Evolutionary conservation across 2,329 filamentous ascomycete genomes (phyloP).

Genomic region (Beauveria caledonica): DNA sequence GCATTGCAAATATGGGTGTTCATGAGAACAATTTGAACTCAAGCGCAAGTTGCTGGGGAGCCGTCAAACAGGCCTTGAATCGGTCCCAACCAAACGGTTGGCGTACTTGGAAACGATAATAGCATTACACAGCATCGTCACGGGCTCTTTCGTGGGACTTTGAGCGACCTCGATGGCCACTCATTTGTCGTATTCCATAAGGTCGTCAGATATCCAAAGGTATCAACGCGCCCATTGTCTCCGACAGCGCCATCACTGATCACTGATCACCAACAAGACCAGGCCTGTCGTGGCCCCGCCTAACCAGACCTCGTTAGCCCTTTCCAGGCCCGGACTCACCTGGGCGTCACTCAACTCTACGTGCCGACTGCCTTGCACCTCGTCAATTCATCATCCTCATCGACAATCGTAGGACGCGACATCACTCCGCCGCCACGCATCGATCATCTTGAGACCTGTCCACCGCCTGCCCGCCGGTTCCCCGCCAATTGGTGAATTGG

Average conservation of each 20-base stretch:
- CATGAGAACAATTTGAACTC: background rate
- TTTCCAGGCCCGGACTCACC: slow-evolving; percentile 1
- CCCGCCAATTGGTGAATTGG: slow-evolving; percentile 3
- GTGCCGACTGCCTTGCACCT: background rate
- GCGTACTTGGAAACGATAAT: background rate
- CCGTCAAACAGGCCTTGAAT: background rate
- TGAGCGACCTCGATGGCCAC: background rate
- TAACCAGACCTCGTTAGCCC: background rate
- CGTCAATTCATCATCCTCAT: background rate
- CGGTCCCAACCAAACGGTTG: background rate
- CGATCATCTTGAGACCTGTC: background rate
- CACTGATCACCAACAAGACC: background rate
- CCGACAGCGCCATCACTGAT: background rate
- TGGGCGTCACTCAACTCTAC: slow-evolving; percentile 1
- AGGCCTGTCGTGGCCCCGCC: background rate
- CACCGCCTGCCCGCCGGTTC: background rate
- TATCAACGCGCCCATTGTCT: background rate
- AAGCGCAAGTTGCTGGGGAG: background rate
- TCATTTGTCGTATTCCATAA: background rate
- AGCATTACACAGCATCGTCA: background rate
- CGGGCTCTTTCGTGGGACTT: background rate
- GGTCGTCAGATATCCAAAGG: background rate
- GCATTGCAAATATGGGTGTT: background rate
- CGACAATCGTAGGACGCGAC: background rate
- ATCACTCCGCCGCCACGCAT: background rate